A percentile compares a stretch with the other conserved stretches of the same genome.
These are phyloP conservation scores for Nannizziopsis arthrosporioides DNA, from an alignment of 2,329 filamentous ascomycete genomes.

Conservation along the genomic window DNA sequence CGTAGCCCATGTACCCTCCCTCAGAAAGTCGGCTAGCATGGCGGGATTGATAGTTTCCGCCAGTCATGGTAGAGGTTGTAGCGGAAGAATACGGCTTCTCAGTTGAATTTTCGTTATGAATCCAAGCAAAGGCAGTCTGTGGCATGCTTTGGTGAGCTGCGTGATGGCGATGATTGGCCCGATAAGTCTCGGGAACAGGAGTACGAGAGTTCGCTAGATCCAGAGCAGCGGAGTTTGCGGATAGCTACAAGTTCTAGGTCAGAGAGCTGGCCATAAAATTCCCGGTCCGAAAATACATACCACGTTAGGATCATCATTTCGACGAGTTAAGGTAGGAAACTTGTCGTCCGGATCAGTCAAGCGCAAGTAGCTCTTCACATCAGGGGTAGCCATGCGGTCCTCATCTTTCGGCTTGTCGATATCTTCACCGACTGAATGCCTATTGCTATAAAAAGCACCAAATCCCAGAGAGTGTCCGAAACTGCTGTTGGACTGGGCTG, in stretches of 20 bases:
- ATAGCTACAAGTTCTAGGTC: slow-evolving; percentile 44
- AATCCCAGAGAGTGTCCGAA: slow-evolving; percentile 39
- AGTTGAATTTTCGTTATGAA: slow-evolving; percentile 26
- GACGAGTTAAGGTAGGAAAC: slow-evolving; percentile 57
- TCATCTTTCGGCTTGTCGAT: slow-evolving; percentile 48
- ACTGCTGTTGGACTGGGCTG: slow-evolving; percentile 22
- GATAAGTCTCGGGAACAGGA: slow-evolving; percentile 55
- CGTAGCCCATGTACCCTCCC: slow-evolving; percentile 17
- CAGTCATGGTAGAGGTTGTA: slow-evolving; percentile 15
- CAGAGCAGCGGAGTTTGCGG: slow-evolving; percentile 66
- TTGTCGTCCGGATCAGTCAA: slow-evolving; percentile 67
- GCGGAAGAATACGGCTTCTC: slow-evolving; percentile 20
- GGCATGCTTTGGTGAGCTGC: slow-evolving; percentile 50
- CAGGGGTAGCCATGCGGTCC: slow-evolving; percentile 46
- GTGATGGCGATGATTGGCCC: slow-evolving; percentile 56
- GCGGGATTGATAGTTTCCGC: slow-evolving; percentile 17
- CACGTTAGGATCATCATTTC: slow-evolving; percentile 43
- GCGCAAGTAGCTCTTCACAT: slow-evolving; percentile 58
- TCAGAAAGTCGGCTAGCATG: slow-evolving; percentile 37
- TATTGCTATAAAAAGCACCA: slow-evolving; percentile 73
- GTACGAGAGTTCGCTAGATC: slow-evolving; percentile 64
- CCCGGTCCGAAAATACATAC: slow-evolving; percentile 33
- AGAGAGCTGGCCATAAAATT: background rate
- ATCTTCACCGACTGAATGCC: slow-evolving; percentile 77
- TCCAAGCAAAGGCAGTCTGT: slow-evolving; percentile 40